Conservation (phyloP, 257 asterid species). For the Capsicum rhomboideum region DNA sequence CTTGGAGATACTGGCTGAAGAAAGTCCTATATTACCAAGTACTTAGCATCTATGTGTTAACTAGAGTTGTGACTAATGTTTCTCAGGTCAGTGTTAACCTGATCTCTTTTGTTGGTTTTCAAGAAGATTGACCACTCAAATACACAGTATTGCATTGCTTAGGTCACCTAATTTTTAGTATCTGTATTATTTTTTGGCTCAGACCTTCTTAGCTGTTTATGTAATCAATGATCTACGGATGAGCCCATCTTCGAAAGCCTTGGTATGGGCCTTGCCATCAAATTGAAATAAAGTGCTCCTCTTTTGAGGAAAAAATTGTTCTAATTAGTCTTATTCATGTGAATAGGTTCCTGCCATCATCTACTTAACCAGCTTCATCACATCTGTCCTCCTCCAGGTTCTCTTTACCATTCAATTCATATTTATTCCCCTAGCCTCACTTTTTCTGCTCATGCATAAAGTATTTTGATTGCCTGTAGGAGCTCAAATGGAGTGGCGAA, state of each 20-base stretch:
- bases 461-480: slow-evolving; percentile 27
- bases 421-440: not conserved
- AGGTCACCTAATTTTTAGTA: no score
- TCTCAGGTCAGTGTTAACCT: no score
- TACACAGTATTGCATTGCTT: no score
- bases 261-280: slow-evolving; percentile 32
- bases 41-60: slow-evolving; percentile 71
- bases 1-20: slow-evolving; percentile 75
- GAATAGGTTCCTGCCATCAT: slow-evolving; percentile 74
- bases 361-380: slow-evolving; percentile 66
- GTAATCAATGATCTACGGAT: slow-evolving; percentile 72
- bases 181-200: no score
- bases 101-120: no score
- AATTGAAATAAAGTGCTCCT: not conserved
- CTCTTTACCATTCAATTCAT: not conserved
- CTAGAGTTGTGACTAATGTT: no score
- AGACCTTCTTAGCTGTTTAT: slow-evolving; percentile 82
- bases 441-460: not conserved
- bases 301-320: not conserved
- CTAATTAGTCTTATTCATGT: not conserved
- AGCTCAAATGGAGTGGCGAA: slow-evolving; percentile 55
- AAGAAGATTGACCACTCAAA: no score
- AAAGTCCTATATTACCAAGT: slow-evolving; percentile 77
- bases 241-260: slow-evolving; percentile 71
- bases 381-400: slow-evolving; percentile 76